Evolutionary conservation across 176 grass and related monocot species (phyloP).

Genomic region (Cymbopogon citratus): DNA sequence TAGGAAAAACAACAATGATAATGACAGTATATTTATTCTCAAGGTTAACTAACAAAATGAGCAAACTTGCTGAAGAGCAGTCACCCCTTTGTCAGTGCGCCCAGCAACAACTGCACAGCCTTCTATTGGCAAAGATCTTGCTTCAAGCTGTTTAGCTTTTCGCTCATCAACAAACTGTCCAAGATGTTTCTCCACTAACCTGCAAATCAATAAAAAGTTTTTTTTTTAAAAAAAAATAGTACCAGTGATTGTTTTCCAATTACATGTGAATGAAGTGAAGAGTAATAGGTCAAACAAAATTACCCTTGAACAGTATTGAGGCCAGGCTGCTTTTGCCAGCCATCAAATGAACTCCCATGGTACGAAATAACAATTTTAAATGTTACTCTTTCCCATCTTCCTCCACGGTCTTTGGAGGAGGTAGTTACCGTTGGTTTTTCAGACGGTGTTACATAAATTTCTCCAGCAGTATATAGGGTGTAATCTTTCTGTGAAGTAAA

Average conservation of each 20-base stretch:
- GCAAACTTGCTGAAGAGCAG: slow-evolving; percentile 99
- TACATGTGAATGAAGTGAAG: not conserved
- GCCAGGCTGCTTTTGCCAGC: slow-evolving; percentile 88
- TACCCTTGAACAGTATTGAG: slow-evolving; percentile 97
- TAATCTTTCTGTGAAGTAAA: slow-evolving; percentile 26
- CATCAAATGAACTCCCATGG: slow-evolving; percentile 76
- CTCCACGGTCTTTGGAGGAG: slow-evolving; percentile 52
- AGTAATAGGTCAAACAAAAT: slow-evolving; percentile 12
- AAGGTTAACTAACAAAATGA: slow-evolving; percentile 94
- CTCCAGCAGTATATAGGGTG: slow-evolving; percentile 4
- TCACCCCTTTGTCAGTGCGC: slow-evolving; percentile 95
- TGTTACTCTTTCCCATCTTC: slow-evolving; percentile 72
- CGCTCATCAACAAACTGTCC: slow-evolving; percentile 90
- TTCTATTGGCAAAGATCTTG: slow-evolving; percentile 80
- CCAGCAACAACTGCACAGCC: slow-evolving; percentile 74
- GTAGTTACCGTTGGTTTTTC: slow-evolving; percentile 17
- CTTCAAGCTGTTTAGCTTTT: slow-evolving; percentile 74
- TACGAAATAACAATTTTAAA: slow-evolving; percentile 89
- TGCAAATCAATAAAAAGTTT: slow-evolving; percentile 23
- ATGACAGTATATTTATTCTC: slow-evolving; percentile 12
- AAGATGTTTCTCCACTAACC: slow-evolving; percentile 63
- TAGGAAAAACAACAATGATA: not conserved
- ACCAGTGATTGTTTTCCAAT: not conserved
- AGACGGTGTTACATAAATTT: slow-evolving; percentile 2
- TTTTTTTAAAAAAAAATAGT: not conserved